Conservation (phyloP, 116 monocot genomes). For the Phalaenopsis hybrid region DNA sequence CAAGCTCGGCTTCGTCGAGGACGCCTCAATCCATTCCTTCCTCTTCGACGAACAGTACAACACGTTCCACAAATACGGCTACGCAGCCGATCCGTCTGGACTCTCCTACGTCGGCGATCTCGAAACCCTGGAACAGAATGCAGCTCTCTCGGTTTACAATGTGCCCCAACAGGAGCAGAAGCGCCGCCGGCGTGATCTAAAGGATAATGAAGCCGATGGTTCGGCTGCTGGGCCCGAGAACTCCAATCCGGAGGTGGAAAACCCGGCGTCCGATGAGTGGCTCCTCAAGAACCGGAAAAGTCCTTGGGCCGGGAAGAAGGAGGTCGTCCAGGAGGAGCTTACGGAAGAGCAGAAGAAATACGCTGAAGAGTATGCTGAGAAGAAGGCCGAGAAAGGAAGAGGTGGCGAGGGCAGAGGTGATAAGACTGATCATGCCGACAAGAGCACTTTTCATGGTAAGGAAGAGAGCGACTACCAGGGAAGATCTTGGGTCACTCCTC, state of each 20-base stretch:
- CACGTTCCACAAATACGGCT: slow-evolving; percentile 92
- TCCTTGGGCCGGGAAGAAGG: slow-evolving; percentile 86
- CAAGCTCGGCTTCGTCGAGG: slow-evolving; percentile 98
- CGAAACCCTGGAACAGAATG: slow-evolving; percentile 32
- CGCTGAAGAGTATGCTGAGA: slow-evolving; percentile 79
- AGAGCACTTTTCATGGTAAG: slow-evolving; percentile 98
- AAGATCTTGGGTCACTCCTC: slow-evolving; percentile 78
- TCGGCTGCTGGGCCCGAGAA: background rate
- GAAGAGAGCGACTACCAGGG: slow-evolving; percentile 95
- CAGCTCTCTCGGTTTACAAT: slow-evolving; percentile 74
- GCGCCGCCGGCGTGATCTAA: slow-evolving; percentile 42
- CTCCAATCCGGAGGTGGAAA: slow-evolving; percentile 25
- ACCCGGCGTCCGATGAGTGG: slow-evolving; percentile 82
- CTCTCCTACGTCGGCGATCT: slow-evolving; percentile 65
- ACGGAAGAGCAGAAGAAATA: slow-evolving; percentile 99
- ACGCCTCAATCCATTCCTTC: slow-evolving; percentile 82
- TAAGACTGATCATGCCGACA: slow-evolving; percentile 31
- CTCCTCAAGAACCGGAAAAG: slow-evolving; percentile 64
- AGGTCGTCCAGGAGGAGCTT: slow-evolving; percentile 50
- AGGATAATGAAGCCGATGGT: slow-evolving; percentile 19
- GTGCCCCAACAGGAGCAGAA: slow-evolving; percentile 93
- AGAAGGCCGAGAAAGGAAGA: slow-evolving; percentile 81
- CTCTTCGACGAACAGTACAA: slow-evolving; percentile 98
- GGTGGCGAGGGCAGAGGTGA: slow-evolving; percentile 33
- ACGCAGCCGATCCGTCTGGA: slow-evolving; percentile 85